A percentile compares a stretch with the other conserved stretches of the same genome.
Conservation (phyloP, 768 basidiomycete species). For the Tremella fuciformis region DNA sequence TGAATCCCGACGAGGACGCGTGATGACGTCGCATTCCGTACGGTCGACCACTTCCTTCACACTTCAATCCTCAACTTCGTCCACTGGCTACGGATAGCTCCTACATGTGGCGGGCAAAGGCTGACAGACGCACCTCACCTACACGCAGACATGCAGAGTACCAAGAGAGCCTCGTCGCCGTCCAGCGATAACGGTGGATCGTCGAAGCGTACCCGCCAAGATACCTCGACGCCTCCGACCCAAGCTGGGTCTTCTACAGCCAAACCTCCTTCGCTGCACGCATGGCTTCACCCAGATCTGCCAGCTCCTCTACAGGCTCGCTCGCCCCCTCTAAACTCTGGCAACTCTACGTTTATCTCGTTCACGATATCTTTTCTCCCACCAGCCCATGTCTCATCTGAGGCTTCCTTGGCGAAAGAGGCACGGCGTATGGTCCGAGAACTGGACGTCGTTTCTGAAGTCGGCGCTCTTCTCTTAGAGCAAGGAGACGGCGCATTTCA, state of each 20-base stretch:
- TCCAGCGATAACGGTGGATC: no score
- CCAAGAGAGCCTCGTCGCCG: no score
- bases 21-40: no score
- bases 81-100: no score
- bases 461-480: constrained; percentile 22
- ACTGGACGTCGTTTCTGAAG: constrained; percentile 28
- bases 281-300: constrained; percentile 39
- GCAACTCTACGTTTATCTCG: constrained; percentile 41
- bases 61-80: no score
- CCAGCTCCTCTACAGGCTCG: constrained; percentile 26
- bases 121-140: no score
- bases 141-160: no score
- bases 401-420: constrained; percentile 32
- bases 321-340: constrained; percentile 37
- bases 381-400: constrained; percentile 22
- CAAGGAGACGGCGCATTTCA: constrained; percentile 38
- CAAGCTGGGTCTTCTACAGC: neutral
- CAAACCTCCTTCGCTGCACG: constrained; percentile 27
- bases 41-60: no score
- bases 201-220: no score
- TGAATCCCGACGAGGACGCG: no score
- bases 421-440: constrained; percentile 33
- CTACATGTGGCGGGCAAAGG: no score
- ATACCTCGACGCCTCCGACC: no score
- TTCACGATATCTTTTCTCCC: constrained; percentile 34